Evolutionary conservation across 2,329 filamentous ascomycete species (phyloP).

Genomic region (Xylaria sp.): DNA sequence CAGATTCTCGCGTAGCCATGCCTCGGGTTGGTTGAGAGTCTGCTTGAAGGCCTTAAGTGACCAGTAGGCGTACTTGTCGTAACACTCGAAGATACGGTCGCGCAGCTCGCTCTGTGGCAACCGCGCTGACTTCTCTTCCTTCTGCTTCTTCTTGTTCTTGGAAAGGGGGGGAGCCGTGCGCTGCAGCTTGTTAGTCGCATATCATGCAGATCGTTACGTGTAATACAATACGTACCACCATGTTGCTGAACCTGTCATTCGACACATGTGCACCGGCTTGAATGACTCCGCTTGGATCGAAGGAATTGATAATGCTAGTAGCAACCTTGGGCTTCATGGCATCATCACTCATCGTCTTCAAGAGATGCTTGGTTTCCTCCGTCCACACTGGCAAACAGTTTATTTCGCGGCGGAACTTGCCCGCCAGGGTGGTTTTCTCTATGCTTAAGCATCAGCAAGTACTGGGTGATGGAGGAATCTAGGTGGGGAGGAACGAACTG

Average conservation of each 20-base stretch:
- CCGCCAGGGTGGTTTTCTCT: conserved; percentile 75
- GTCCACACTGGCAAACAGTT: conserved; percentile 69
- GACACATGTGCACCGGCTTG: conserved; percentile 52
- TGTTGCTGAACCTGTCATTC: conserved; percentile 43
- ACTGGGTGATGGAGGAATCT: background rate
- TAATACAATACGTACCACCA: conserved; percentile 51
- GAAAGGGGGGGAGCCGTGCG: conserved; percentile 35
- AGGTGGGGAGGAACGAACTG: conserved; percentile 50
- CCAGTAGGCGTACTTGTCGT: conserved; percentile 87
- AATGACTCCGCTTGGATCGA: conserved; percentile 49
- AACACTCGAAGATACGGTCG: conserved; percentile 77
- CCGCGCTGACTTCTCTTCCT: conserved; percentile 57
- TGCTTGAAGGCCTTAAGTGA: conserved; percentile 81
- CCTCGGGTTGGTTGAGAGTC: conserved; percentile 77
- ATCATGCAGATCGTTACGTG: background rate
- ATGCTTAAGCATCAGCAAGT: conserved; percentile 15
- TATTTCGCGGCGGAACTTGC: conserved; percentile 69
- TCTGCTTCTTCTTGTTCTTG: conserved; percentile 65
- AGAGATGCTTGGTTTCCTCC: conserved; percentile 59
- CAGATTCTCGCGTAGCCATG: conserved; percentile 81
- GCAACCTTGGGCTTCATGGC: conserved; percentile 55
- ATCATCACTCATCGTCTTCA: conserved; percentile 53
- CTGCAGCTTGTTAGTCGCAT: conserved; percentile 19
- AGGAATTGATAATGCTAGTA: conserved; percentile 40
- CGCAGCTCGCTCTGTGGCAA: conserved; percentile 84